Base-by-base conservation (phyloP, 2,329 filamentous ascomycete species). In the Penicillium sclerotiorum region DNA sequence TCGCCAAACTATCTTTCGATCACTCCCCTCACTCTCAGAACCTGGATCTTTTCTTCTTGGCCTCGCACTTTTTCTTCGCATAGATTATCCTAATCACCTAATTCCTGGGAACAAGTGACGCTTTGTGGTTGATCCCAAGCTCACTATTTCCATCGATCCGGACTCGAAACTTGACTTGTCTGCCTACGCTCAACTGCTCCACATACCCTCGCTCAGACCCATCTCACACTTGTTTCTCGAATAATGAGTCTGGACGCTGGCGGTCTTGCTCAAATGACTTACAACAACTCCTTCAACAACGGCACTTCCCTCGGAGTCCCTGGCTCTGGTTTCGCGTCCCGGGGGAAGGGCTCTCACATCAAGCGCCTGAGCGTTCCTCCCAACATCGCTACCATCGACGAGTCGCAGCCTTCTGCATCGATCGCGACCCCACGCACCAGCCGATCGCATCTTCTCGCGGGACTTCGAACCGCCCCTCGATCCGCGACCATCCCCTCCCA, bases 181-280 rank as follows among this genome's bases (percentile, higher is more conserved):
- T 28, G 43, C 47, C 15, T 42, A 28, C 45, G 25, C 38, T 37
- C 8, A 36, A 38, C 49, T 50, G 32, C 59, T 68, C 64, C 65
- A 68, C 63, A 67, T 69, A 66, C 53, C 57, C 33, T 55, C 49
- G 49, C 51, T 59, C 45, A 53, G 9, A 49, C 51, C 52, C 52
- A 46, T 44, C 59, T 46, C 49, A 39, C 12, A 33, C 33, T 17
- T 36, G 5, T 52, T 64, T 52, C 48, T 64, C 49, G 55, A 67
- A 52, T 45, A 17, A 61, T 64, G 72, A 73, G 72, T 69, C 75
- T 95, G 87, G 88, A 96, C 93, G 87, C 93, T 84, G 93, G 93
- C 83, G 90, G 91, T 94, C 90, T 96, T 80, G 88, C 91, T 94
- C 91, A 95, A 83, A 97, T 97, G 93, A 89, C 90, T 79, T 93